phyloP scores from a whole-genome alignment of 2,329 filamentous ascomycete genomes.

The Cytospora paraplurivora region DNA sequence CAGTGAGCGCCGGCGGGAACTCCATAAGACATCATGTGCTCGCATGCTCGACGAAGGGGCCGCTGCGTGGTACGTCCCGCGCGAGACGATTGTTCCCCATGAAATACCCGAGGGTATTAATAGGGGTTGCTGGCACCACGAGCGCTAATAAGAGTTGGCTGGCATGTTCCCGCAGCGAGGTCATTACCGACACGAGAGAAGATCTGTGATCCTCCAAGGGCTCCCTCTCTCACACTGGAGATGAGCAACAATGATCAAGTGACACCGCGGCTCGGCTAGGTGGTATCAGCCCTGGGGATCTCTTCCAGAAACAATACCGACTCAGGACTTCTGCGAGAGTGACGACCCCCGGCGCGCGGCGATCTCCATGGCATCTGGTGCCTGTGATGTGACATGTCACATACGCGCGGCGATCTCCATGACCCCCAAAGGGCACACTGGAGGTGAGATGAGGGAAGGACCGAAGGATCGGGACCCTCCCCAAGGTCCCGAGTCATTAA shows the following conservation, averaged over 20 bases:
- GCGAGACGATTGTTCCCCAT: background rate
- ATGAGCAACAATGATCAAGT: background rate
- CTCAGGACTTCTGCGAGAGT: background rate
- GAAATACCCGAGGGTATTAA: background rate
- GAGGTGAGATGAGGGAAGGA: background rate
- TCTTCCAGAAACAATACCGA: background rate
- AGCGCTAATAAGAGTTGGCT: background rate
- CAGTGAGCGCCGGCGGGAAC: background rate
- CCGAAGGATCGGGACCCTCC: background rate
- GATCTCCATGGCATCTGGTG: no score
- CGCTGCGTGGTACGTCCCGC: background rate
- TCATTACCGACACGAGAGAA: background rate
- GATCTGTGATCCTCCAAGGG: background rate
- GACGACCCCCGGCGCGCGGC: no score
- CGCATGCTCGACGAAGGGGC: background rate
- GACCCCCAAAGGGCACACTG: background rate
- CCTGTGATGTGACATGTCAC: background rate
- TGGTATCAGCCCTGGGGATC: background rate
- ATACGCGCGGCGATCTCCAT: background rate
- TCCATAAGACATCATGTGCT: background rate
- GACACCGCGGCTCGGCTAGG: background rate
- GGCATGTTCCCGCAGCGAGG: background rate
- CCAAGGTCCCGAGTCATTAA: background rate
- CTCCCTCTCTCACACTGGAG: no score
- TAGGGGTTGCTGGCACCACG: background rate